Evolutionary conservation across 345 rosid genomes (phyloP).

Genomic region (Reutealis trisperma): DNA sequence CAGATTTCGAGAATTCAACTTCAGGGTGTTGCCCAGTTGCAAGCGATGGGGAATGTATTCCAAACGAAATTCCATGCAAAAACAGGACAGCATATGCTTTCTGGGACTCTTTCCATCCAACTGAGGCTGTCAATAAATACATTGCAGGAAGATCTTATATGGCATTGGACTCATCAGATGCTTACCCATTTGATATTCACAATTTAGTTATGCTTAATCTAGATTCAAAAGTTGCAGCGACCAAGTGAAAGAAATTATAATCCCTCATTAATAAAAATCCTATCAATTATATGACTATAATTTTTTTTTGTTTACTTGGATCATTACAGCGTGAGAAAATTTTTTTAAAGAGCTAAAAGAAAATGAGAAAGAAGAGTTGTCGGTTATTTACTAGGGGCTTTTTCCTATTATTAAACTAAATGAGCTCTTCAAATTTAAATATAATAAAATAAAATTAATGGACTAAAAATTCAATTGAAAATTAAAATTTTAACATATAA

Average conservation of each 20-base stretch:
- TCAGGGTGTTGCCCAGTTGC: slow-evolving; percentile 6
- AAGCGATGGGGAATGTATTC: slow-evolving; percentile 21
- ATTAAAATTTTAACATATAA: too few species aligned
- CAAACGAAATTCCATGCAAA: slow-evolving; percentile 33
- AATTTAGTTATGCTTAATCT: neutral
- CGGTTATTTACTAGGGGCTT: too few species aligned
- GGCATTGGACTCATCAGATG: slow-evolving; percentile 13
- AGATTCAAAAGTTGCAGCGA: neutral
- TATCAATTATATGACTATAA: neutral
- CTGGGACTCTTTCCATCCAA: slow-evolving; percentile 59
- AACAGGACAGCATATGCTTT: slow-evolving; percentile 34
- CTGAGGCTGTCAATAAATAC: slow-evolving; percentile 33
- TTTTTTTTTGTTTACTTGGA: neutral
- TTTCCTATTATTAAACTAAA: too few species aligned
- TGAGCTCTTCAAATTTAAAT: too few species aligned
- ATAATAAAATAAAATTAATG: too few species aligned
- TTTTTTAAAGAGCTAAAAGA: too few species aligned
- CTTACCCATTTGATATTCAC: slow-evolving; percentile 34
- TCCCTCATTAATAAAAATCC: neutral
- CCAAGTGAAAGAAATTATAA: neutral
- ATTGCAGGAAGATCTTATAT: slow-evolving; percentile 29
- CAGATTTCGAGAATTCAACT: slow-evolving; percentile 8
- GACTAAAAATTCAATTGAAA: too few species aligned
- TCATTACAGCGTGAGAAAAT: too few species aligned
- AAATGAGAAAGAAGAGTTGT: too few species aligned